Conservation (phyloP, 257 asterid genomes). For the Perilla frutescens region DNA sequence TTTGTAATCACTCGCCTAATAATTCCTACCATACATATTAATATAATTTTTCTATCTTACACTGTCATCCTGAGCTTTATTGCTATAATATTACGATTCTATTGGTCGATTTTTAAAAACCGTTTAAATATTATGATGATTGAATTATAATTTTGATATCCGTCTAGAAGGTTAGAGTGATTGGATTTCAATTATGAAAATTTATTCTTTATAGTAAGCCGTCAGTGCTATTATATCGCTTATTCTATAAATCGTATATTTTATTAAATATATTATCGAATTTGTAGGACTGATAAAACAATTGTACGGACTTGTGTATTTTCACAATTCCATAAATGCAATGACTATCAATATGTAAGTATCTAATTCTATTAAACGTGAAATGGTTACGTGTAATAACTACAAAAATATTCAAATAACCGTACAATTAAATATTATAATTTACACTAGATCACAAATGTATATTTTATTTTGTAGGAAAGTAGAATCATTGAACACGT, state of each 20-base stretch:
- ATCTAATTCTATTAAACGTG: background rate
- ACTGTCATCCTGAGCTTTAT: no score
- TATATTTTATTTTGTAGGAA: background rate
- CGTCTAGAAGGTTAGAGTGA: no score
- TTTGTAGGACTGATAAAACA: no score
- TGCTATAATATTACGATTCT: background rate
- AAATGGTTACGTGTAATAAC: background rate
- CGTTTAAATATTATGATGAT: background rate
- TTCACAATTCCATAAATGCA: background rate
- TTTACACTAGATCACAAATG: background rate
- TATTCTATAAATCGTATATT: background rate
- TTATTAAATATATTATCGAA: no score
- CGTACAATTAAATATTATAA: background rate
- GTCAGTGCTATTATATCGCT: background rate
- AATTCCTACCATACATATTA: background rate
- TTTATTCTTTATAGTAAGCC: background rate
- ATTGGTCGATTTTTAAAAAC: background rate
- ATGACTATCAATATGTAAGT: background rate
- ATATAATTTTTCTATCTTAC: background rate
- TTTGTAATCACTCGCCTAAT: slow-evolving; percentile 17
- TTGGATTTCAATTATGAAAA: background rate
- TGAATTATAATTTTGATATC: background rate
- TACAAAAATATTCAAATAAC: no score
- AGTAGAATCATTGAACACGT: background rate
- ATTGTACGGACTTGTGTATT: background rate